A percentile compares a stretch with the other conserved stretches of the same genome.
phyloP scores from a whole-genome alignment of 768 basidiomycete species.

The Amanita muscaria region DNA sequence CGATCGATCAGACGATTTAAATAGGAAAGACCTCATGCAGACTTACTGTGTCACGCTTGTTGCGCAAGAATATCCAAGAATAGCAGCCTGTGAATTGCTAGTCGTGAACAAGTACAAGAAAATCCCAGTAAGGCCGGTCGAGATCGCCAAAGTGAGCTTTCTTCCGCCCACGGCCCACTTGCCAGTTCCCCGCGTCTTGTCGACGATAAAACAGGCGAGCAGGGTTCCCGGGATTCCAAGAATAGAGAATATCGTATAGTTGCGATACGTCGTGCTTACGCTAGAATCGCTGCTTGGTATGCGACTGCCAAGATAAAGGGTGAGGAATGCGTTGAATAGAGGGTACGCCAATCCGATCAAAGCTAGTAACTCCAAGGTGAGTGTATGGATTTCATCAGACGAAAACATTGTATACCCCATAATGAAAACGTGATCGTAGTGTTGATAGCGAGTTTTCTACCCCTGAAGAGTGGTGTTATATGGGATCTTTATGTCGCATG shows the following conservation, averaged over 20 bases:
- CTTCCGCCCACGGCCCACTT: conserved; percentile 23
- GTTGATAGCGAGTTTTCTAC: conserved; percentile 33
- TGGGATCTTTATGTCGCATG: conserved; percentile 29
- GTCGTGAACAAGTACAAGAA: conserved; percentile 48
- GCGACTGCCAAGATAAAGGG: conserved; percentile 34
- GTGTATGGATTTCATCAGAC: background rate
- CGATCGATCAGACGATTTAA: too few species aligned
- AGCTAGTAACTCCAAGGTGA: background rate
- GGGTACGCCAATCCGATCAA: conserved; percentile 44
- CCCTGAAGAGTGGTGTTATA: conserved; percentile 39
- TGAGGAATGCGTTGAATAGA: conserved; percentile 43
- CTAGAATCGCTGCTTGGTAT: conserved; percentile 18
- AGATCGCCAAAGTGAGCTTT: conserved; percentile 37
- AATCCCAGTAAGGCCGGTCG: conserved; percentile 34
- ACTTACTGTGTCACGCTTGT: conserved; percentile 33
- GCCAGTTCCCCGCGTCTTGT: conserved; percentile 27
- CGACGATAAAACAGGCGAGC: conserved; percentile 36
- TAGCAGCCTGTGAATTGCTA: conserved; percentile 27
- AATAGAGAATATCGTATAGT: conserved; percentile 40
- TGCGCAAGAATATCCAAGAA: conserved; percentile 40
- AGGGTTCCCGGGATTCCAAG: conserved; percentile 41
- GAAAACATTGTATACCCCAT: conserved; percentile 33
- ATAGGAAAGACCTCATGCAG: background rate
- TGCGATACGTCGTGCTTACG: conserved; percentile 31
- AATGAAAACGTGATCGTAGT: conserved; percentile 39